A percentile compares a stretch with the other conserved stretches of the same genome.
Evolutionary conservation across 1,284 basidiomycete species (phyloP).

Genomic region (Irpex rosettiformis): DNA sequence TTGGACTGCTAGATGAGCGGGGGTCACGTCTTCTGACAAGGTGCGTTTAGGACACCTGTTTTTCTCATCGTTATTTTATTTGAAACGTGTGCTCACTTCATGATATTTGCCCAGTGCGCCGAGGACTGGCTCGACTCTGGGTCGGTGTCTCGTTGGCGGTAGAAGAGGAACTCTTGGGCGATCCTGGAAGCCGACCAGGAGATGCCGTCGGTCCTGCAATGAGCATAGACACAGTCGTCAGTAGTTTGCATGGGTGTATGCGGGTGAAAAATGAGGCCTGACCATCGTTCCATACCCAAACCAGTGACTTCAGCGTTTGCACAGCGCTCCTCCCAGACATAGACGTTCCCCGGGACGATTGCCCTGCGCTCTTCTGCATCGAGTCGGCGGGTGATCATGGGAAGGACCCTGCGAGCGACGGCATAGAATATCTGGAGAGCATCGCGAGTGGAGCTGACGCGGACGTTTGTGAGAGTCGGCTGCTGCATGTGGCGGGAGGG

Average conservation of each 20-base stretch:
- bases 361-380: slow-evolving; percentile 64
- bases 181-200: slow-evolving; percentile 17
- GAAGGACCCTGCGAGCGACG: slow-evolving; percentile 62
- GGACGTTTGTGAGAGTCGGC: slow-evolving; percentile 69
- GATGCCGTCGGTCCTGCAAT: slow-evolving; percentile 70
- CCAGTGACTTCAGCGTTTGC: slow-evolving; percentile 74
- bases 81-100: slow-evolving; percentile 50
- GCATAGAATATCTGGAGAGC: slow-evolving; percentile 77
- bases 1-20: slow-evolving; percentile 21
- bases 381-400: slow-evolving; percentile 73
- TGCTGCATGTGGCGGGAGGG: slow-evolving; percentile 42
- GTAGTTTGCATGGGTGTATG: not conserved
- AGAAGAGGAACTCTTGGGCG: slow-evolving; percentile 73
- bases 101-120: slow-evolving; percentile 73
- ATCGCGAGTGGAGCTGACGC: slow-evolving; percentile 73
- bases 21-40: slow-evolving; percentile 25
- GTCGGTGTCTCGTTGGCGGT: slow-evolving; percentile 76
- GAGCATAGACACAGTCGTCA: slow-evolving; percentile 2
- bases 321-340: slow-evolving; percentile 82
- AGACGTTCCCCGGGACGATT: slow-evolving; percentile 63
- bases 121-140: slow-evolving; percentile 63
- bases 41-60: not conserved
- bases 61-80: not conserved
- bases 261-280: slow-evolving; percentile 9
- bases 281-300: slow-evolving; percentile 81